Conservation (phyloP, 768 basidiomycete species). For the Galerina marginata region DNA sequence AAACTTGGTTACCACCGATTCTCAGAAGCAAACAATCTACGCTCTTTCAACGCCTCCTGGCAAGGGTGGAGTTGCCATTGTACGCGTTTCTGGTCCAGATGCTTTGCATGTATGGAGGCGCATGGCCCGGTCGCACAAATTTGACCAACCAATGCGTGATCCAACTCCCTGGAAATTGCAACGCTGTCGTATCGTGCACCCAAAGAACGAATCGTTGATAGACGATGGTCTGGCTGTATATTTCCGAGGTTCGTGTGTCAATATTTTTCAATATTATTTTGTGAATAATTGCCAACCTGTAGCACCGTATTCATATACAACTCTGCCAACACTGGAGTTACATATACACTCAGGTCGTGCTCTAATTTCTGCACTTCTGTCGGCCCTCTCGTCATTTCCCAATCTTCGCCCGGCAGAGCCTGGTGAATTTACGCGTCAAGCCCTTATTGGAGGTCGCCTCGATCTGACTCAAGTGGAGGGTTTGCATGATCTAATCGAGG, state of each 20-base stretch:
- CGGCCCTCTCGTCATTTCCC: conserved; percentile 63
- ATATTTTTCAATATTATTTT: no score
- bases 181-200: conserved; percentile 71
- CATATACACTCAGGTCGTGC: conserved; percentile 90
- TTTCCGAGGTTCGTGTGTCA: conserved; percentile 74
- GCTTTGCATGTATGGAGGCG: conserved; percentile 63
- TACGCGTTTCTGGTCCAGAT: conserved; percentile 83
- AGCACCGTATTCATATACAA: conserved; percentile 86
- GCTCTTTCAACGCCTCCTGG: conserved; percentile 89
- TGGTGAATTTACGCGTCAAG: conserved; percentile 89
- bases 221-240: conserved; percentile 86
- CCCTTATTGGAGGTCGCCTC: conserved; percentile 79
- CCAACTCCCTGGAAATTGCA: conserved; percentile 74
- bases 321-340: conserved; percentile 81
- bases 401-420: conserved; percentile 79
- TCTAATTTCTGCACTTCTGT: conserved; percentile 72
- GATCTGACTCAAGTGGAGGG: conserved; percentile 92
- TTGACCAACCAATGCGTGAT: conserved; percentile 12
- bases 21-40: conserved; percentile 80
- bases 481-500: conserved; percentile 84
- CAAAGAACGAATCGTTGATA: conserved; percentile 60
- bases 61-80: conserved; percentile 81
- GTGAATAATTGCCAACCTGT: conserved; percentile 2
- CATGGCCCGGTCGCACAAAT: conserved; percentile 52
- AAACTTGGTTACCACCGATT: conserved; percentile 41